Conservation (phyloP, 1,284 basidiomycete genomes). For the Apiotrichum gracile region DNA sequence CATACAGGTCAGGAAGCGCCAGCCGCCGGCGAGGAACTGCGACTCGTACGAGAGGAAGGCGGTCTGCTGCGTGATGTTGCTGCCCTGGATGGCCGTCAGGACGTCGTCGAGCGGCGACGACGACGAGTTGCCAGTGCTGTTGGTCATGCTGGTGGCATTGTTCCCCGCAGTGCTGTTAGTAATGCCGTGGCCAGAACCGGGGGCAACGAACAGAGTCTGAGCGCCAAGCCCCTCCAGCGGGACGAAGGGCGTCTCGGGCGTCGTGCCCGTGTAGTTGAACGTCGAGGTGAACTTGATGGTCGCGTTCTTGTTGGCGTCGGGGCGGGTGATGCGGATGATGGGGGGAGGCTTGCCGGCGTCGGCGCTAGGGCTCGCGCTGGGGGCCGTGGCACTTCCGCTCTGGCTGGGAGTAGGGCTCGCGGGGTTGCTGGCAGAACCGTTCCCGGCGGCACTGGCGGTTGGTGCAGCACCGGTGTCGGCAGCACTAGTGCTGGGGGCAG, state of each 20-base stretch:
- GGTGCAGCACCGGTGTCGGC: too few species aligned
- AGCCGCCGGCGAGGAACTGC: slow-evolving; percentile 51
- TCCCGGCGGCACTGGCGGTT: too few species aligned
- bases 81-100: slow-evolving; percentile 34
- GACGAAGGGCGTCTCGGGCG: slow-evolving; percentile 22
- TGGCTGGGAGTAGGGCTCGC: too few species aligned
- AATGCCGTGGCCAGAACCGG: background rate
- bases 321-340: slow-evolving; percentile 29
- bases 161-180: background rate
- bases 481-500: too few species aligned
- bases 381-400: too few species aligned
- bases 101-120: slow-evolving; percentile 28
- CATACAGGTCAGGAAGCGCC: slow-evolving; percentile 49
- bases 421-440: too few species aligned
- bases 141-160: background rate
- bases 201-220: slow-evolving; percentile 40
- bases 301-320: slow-evolving; percentile 24
- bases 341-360: too few species aligned
- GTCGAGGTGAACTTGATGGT: slow-evolving; percentile 43
- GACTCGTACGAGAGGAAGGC: slow-evolving; percentile 42
- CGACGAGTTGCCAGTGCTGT: background rate
- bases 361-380: too few species aligned
- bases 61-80: slow-evolving; percentile 41
- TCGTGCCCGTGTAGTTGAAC: slow-evolving; percentile 46
- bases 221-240: slow-evolving; percentile 37